Evolutionary conservation across 2,329 filamentous ascomycete species (phyloP).

Genomic region (Aquanectria penicillioides): DNA sequence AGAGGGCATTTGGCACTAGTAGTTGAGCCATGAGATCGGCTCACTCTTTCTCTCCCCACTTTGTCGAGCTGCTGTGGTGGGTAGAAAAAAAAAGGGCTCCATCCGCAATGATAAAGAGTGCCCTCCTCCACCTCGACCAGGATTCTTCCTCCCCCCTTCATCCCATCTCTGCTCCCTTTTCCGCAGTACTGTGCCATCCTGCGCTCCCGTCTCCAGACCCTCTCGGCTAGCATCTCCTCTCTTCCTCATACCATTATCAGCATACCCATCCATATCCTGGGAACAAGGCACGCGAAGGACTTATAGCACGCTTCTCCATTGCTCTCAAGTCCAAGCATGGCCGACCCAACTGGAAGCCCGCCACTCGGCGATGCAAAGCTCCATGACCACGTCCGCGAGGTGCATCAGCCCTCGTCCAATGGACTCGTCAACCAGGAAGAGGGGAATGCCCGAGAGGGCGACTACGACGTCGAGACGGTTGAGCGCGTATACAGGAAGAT

Average conservation of each 20-base stretch:
- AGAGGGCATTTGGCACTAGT: neutral
- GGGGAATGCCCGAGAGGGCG: slow-evolving; percentile 45
- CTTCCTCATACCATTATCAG: slow-evolving; percentile 4
- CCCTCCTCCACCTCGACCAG: slow-evolving; percentile 5
- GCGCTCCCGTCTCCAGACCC: neutral
- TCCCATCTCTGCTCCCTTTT: neutral
- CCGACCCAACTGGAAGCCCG: slow-evolving; percentile 45
- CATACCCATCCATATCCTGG: neutral
- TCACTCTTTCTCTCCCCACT: slow-evolving; percentile 7
- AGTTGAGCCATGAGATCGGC: slow-evolving; percentile 1
- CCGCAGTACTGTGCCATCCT: neutral
- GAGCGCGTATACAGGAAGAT: slow-evolving; percentile 68
- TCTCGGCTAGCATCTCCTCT: slow-evolving; percentile 19
- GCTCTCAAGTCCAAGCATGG: slow-evolving; percentile 62
- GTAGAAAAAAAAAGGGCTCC: slow-evolving; percentile 6
- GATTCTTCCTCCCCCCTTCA: neutral
- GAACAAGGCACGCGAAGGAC: slow-evolving; percentile 42
- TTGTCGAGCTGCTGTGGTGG: slow-evolving; percentile 1
- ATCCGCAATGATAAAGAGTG: slow-evolving; percentile 11
- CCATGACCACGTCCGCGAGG: slow-evolving; percentile 31
- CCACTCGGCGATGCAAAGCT: slow-evolving; percentile 47
- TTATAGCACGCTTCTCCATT: slow-evolving; percentile 63
- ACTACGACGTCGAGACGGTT: slow-evolving; percentile 62
- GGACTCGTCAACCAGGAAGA: slow-evolving; percentile 43
- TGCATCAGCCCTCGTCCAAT: slow-evolving; percentile 29